Base-by-base conservation (phyloP, 1,139 yeast genomes). In the Arxiozyma telluris region DNA sequence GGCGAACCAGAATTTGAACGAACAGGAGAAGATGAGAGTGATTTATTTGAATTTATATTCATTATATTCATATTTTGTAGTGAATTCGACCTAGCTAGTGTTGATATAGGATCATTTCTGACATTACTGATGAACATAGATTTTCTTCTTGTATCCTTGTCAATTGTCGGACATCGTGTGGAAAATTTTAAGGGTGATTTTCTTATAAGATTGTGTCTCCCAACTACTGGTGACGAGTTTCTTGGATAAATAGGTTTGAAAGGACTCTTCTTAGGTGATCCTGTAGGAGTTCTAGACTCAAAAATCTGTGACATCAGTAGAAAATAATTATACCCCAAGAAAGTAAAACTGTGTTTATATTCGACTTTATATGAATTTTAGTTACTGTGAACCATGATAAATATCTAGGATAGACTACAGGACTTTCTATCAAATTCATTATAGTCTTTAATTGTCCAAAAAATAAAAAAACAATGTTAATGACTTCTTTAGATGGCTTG, bases 241-340 rank as follows among this genome's bases (percentile, higher is more conserved):
- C 39, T 34, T 15, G 17, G 39, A 34, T 12, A 34, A 12, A 34
- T 15, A 34, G n/a, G 39, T 34, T 34, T 34, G n/a, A 34, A 34
- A 12, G 15, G 47, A 7, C 27, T 45, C 41, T 51, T 52, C n/a
- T 42, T 27, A 7, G 57, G 57, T 11, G 56, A 54, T 5, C 30
- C 34, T 1, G 54, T 46, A 11, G 52, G 41, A 1, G 56, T 49
- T 51, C 51, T 45, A 34, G 39, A 2, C 4, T 34, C 39, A 34
- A 34, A 2, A 12, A 12, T 3, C n/a, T 34, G 39, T 34, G 39
- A 34, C 39, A 34, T 34, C 6, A 34, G 12, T 34, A 34, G 17
- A 15, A 34, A 34, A 34, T 34, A 34, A 34, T 34, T 34, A 34
- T 12, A 34, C 8, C n/a, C 2, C n/a, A 34, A 34, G n/a, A 34